A percentile compares a stretch with the other conserved stretches of the same genome.
These are phyloP conservation scores for Epichloe elymi DNA, from an alignment of 2,329 filamentous ascomycete species.

Conservation along the genomic window DNA sequence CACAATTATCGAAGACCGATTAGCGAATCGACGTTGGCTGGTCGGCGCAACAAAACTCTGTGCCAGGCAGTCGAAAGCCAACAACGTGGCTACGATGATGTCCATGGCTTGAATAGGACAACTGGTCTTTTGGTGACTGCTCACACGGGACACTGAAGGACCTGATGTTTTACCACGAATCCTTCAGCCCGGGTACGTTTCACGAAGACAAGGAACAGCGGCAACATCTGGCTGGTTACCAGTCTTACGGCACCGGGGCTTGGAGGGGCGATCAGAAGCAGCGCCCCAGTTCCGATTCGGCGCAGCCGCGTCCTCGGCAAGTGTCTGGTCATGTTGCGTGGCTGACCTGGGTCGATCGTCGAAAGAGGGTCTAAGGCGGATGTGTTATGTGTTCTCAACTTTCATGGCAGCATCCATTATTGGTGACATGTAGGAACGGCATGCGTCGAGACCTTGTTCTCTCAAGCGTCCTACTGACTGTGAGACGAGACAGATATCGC, in stretches of 20 bases:
- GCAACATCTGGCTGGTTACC: constrained; percentile 6
- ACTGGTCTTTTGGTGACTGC: neutral
- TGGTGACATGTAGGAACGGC: no score
- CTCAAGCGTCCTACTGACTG: neutral
- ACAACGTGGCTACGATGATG: neutral
- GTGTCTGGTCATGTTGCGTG: neutral
- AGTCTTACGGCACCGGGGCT: constrained; percentile 1
- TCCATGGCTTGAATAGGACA: neutral
- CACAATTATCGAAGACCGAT: neutral
- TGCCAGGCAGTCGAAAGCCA: neutral
- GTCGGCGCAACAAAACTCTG: neutral
- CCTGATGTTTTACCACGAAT: neutral
- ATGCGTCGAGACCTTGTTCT: neutral
- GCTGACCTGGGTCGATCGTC: neutral
- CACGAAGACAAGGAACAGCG: neutral
- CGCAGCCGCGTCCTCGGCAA: constrained; percentile 1
- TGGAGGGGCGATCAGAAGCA: constrained; percentile 4
- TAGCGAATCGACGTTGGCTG: neutral
- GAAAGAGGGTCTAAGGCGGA: neutral
- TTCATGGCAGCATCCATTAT: no score
- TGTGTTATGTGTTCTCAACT: neutral
- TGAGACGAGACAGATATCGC: no score
- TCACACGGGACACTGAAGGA: neutral
- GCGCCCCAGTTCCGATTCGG: constrained; percentile 2
- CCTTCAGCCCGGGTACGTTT: neutral